Evolutionary conservation across 139 green algal genomes (phyloP), one percentile per base, ranked within the genome.

Genomic region (Ettlia oleoabundans): DNA sequence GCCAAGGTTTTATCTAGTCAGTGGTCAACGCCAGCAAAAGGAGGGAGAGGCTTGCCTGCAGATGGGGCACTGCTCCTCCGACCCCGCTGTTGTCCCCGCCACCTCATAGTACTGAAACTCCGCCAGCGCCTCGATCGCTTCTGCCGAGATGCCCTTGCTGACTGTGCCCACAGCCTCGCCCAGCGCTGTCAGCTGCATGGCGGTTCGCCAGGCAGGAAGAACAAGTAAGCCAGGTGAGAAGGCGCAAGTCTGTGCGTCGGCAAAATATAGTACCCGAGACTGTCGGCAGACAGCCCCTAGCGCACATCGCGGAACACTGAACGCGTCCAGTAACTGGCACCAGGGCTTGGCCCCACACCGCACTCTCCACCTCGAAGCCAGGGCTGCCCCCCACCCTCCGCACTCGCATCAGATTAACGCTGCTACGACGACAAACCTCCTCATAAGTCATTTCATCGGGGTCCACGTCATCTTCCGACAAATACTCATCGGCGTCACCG

Each of bases 81-180:
- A 24, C 10, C 30, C 58, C n/a, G 51, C 72, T 10, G 68, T 41
- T 28, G 41, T n/a, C 5, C 75, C 30, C 5, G 75, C 53, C 37
- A 88, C 47, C 41, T 78, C 70, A 37, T 28, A 33, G 55, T 81
- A 90, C 37, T 65, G 74, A 38, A 4, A n/a, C 38, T 35, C n/a
- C 4, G 75, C 76, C 62, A 90, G 82, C 37, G 80, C 73, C 7
- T 69, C 63, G 15, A 87, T 74, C 51, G 80, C 24, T 0, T 10
- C 63, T 22, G 67, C 38, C 1, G 70, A 18, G 2, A 90, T 28
- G 33, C 87, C 87, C 21, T 53, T 38, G 63, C 58, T 63, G 24
- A 91, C 87, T 2, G 81, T 88, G 64, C 87, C 87, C 63, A 87
- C 87, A 19, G 83, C 81, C 33, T 91, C 87, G 30, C 84, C 85